Percentiles rank a stretch among this genome's conserved stretches.
Conservation (phyloP, 2,329 filamentous ascomycete species). For the Bipolaris victoriae region DNA sequence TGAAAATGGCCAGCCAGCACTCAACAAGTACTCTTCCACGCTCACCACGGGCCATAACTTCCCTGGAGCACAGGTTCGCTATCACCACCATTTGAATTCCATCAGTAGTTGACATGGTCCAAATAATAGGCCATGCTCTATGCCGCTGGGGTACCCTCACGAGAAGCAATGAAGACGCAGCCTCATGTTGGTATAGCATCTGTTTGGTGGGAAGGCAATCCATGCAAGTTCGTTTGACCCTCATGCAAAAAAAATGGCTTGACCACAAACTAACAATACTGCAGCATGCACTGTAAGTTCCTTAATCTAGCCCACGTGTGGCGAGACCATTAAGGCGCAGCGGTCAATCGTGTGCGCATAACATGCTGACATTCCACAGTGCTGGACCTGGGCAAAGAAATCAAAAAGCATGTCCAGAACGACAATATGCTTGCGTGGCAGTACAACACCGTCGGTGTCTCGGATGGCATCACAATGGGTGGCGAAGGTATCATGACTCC, state of each 20-base stretch:
- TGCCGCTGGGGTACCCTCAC: conserved; percentile 83
- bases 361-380: conserved; percentile 58
- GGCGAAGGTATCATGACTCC: conserved; percentile 68
- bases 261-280: conserved; percentile 25
- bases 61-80: conserved; percentile 79
- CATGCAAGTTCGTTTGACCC: conserved; percentile 75
- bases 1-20: conserved; percentile 64
- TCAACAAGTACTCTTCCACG: conserved; percentile 86
- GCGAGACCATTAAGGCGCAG: conserved; percentile 8
- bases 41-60: conserved; percentile 88
- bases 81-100: neutral
- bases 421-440: conserved; percentile 93
- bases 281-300: conserved; percentile 58
- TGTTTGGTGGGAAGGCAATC: conserved; percentile 98
- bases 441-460: conserved; percentile 89
- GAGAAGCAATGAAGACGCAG: conserved; percentile 84
- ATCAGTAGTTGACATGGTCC: conserved; percentile 13
- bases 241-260: conserved; percentile 12
- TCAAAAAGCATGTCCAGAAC: conserved; percentile 80
- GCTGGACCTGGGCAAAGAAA: conserved; percentile 83
- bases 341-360: conserved; percentile 9
- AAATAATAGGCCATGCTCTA: conserved; percentile 85
- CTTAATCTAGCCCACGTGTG: conserved; percentile 2
- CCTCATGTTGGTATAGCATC: conserved; percentile 90
- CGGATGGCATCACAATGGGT: conserved; percentile 94